Evolutionary conservation across 2,329 filamentous ascomycete genomes (phyloP).

Genomic region (Penicillium sclerotiorum): DNA sequence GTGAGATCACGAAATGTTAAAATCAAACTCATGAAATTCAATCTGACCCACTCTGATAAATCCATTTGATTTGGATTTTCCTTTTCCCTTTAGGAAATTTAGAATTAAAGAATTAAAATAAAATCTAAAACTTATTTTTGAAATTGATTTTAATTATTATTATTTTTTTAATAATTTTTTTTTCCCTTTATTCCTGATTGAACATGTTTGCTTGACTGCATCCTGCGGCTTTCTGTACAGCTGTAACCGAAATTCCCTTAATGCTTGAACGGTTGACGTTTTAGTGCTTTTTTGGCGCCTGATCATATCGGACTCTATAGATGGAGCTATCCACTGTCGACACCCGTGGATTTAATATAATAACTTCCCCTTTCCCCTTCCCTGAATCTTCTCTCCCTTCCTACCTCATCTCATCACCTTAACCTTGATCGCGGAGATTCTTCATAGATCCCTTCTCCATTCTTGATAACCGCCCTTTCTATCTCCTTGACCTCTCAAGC

Average conservation of each 20-base stretch:
- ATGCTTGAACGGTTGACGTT: constrained; percentile 35
- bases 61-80: constrained; percentile 8
- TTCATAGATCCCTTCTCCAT: constrained; percentile 29
- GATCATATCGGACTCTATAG: constrained; percentile 36
- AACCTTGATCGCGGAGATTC: constrained; percentile 12
- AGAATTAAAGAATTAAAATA: no score
- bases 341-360: constrained; percentile 26
- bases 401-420: constrained; percentile 12
- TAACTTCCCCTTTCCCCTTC: constrained; percentile 30
- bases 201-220: constrained; percentile 39
- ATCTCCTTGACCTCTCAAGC: neutral
- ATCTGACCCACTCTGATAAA: constrained; percentile 1
- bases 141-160: constrained; percentile 1
- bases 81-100: constrained; percentile 2
- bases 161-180: neutral
- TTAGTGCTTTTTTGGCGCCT: constrained; percentile 30
- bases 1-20: constrained; percentile 3
- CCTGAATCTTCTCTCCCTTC: constrained; percentile 17
- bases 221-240: constrained; percentile 37
- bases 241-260: constrained; percentile 37
- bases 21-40: constrained; percentile 1
- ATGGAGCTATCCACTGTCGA: constrained; percentile 36
- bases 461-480: constrained; percentile 18
- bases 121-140: no score
- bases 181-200: constrained; percentile 33